Percentiles rank a stretch among this genome's conserved stretches.
Evolutionary conservation across 139 green algal species (phyloP).

Genomic region (Chlamydomonas eustigma): DNA sequence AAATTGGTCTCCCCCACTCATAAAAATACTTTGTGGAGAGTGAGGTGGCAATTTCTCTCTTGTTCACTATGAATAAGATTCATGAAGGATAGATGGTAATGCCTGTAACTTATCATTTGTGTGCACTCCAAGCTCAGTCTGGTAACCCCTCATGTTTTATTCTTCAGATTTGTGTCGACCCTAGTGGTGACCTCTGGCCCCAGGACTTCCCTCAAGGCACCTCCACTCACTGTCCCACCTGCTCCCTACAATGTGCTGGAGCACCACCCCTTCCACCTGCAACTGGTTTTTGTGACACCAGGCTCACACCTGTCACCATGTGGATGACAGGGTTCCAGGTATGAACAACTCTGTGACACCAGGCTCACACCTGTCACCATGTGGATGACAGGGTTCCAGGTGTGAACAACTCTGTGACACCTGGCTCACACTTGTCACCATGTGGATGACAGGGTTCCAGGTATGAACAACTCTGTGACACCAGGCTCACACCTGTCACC

Average conservation of each 20-base stretch:
- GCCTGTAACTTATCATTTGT: too few species aligned
- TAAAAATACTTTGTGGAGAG: too few species aligned
- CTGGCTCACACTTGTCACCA: neutral
- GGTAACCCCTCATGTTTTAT: too few species aligned
- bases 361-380: neutral
- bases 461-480: too few species aligned
- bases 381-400: neutral
- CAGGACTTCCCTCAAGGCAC: slow-evolving; percentile 11
- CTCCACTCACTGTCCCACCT: slow-evolving; percentile 19
- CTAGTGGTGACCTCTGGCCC: slow-evolving; percentile 18
- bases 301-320: slow-evolving; percentile 23
- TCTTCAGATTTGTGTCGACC: neutral
- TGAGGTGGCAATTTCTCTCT: too few species aligned
- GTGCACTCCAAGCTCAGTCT: too few species aligned
- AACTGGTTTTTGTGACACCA: slow-evolving; percentile 28
- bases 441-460: neutral
- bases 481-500: neutral
- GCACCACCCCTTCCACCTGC: neutral
- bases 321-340: slow-evolving; percentile 39
- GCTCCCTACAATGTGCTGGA: slow-evolving; percentile 14
- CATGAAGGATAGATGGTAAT: too few species aligned
- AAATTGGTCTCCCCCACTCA: too few species aligned
- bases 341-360: too few species aligned
- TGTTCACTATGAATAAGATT: too few species aligned
- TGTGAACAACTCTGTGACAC: too few species aligned